Evolutionary conservation across 2,329 filamentous ascomycete genomes (phyloP).

Genomic region (Daldinia eschscholtzii): DNA sequence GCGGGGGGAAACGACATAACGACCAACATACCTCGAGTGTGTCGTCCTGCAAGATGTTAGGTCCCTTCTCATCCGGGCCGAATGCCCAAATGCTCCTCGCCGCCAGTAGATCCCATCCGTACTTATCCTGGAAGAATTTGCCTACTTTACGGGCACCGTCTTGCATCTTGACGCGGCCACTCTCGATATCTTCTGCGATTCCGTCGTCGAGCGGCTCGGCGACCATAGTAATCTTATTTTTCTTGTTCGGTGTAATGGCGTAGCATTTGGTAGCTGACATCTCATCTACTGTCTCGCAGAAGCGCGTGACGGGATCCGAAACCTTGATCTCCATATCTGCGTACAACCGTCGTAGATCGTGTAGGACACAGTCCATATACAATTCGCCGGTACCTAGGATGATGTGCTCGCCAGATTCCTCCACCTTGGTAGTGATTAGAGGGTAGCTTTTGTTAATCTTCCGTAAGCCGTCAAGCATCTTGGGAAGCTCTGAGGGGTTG

Average conservation of each 20-base stretch:
- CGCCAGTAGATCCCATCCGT: slow-evolving; percentile 96
- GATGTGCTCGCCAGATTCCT: slow-evolving; percentile 97
- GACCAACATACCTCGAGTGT: slow-evolving; percentile 78
- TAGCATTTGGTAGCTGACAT: slow-evolving; percentile 98
- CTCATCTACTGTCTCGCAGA: slow-evolving; percentile 98
- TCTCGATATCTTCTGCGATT: slow-evolving; percentile 94
- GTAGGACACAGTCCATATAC: slow-evolving; percentile 99
- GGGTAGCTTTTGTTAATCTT: slow-evolving; percentile 99
- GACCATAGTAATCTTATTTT: slow-evolving; percentile 99
- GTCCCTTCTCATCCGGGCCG: slow-evolving; percentile 92
- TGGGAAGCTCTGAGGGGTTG: slow-evolving; percentile 96
- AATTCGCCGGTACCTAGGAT: slow-evolving; percentile 95
- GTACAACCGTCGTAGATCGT: slow-evolving; percentile 92
- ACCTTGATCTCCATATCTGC: slow-evolving; percentile 99
- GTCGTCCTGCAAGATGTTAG: slow-evolving; percentile 97
- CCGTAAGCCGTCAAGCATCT: slow-evolving; percentile 96
- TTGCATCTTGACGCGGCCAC: slow-evolving; percentile 88
- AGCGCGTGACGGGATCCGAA: slow-evolving; percentile 95
- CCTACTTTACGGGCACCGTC: slow-evolving; percentile 93
- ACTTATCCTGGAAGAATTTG: slow-evolving; percentile 96
- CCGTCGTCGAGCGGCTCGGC: slow-evolving; percentile 95
- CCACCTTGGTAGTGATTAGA: slow-evolving; percentile 94
- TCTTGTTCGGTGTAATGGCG: slow-evolving; percentile 97
- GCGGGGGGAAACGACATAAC: slow-evolving; percentile 33
- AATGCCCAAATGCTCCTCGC: slow-evolving; percentile 98